Percentiles rank a stretch among this genome's conserved stretches.
Conservation (phyloP, 148 eudicot genomes). For the Amaranthus hypochondriacus region DNA sequence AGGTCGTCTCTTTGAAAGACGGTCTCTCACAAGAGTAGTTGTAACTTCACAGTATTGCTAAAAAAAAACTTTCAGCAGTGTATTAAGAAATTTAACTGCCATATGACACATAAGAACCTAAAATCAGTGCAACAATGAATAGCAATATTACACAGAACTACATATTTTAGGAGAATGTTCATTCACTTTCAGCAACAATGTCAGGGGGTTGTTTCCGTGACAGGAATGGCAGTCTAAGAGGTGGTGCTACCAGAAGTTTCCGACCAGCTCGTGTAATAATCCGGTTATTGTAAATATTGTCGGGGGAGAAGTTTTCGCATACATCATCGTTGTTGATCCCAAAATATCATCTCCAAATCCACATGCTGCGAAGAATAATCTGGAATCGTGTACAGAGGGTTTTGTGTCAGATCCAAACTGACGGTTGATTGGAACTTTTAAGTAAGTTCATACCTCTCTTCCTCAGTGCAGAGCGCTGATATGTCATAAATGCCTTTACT, state of each 20-base stretch:
- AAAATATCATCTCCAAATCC: constrained; percentile 77
- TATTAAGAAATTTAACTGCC: constrained; percentile 1
- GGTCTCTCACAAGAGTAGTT: too few species aligned
- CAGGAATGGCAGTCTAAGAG: constrained; percentile 23
- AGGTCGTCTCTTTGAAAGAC: too few species aligned
- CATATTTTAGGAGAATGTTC: background rate
- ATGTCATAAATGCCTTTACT: constrained; percentile 73
- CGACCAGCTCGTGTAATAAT: constrained; percentile 41
- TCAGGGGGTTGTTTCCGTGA: constrained; percentile 9
- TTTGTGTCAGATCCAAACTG: background rate
- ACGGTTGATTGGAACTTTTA: background rate
- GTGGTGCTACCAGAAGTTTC: constrained; percentile 52
- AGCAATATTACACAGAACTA: background rate
- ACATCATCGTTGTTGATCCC: constrained; percentile 87
- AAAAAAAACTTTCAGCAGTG: background rate
- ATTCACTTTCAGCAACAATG: background rate
- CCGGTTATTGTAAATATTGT: constrained; percentile 23
- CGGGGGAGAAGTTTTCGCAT: constrained; percentile 32
- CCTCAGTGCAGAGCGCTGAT: constrained; percentile 65
- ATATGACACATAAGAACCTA: background rate
- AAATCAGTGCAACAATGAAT: background rate
- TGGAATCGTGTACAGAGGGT: constrained; percentile 19
- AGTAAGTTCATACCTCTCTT: constrained; percentile 45
- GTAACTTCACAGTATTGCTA: background rate
- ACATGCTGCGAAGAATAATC: constrained; percentile 67